Percentiles rank a stretch among this genome's conserved stretches.
Conservation (phyloP, 2,329 filamentous ascomycete species). For the Penicillium sp. region DNA sequence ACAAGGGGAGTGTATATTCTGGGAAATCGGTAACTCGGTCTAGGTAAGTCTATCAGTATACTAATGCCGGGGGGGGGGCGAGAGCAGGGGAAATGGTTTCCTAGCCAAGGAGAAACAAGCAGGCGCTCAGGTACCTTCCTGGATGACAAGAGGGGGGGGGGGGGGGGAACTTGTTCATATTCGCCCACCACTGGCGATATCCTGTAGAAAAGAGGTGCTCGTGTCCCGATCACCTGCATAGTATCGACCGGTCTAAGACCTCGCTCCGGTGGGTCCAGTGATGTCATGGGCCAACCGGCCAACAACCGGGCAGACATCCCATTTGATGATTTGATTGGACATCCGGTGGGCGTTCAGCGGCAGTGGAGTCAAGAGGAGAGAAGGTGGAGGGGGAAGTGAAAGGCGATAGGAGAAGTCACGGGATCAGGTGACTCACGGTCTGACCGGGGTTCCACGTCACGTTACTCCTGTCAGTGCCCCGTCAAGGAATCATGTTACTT, state of each 20-base stretch:
- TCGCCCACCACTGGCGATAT: not conserved
- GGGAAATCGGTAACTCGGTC: conserved; percentile 1
- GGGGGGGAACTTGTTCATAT: not conserved
- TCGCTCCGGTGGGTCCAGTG: conserved; percentile 26
- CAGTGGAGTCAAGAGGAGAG: not conserved
- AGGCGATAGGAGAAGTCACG: conserved; percentile 20
- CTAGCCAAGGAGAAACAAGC: conserved; percentile 6
- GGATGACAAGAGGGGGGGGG: not conserved
- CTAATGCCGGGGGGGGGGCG: not conserved
- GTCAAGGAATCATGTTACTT: conserved; percentile 1
- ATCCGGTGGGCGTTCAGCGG: not conserved
- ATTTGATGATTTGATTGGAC: not conserved
- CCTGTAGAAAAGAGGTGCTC: conserved; percentile 2
- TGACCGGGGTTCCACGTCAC: conserved; percentile 1
- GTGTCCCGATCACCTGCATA: conserved; percentile 28
- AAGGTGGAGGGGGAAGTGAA: not conserved
- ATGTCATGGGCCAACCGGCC: conserved; percentile 28
- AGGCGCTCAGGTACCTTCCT: conserved; percentile 9
- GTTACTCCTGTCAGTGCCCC: not conserved
- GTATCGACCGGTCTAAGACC: conserved; percentile 39
- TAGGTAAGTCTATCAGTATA: not conserved
- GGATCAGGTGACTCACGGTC: conserved; percentile 15
- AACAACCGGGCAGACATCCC: conserved; percentile 15
- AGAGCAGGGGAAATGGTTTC: conserved; percentile 20
- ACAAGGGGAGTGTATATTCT: conserved; percentile 11